A percentile compares a stretch with the other conserved stretches of the same genome.
These are phyloP conservation scores for Pneumocystis wakefieldiae DNA, from an alignment of 1,139 yeast genomes.

Conservation along the genomic window DNA sequence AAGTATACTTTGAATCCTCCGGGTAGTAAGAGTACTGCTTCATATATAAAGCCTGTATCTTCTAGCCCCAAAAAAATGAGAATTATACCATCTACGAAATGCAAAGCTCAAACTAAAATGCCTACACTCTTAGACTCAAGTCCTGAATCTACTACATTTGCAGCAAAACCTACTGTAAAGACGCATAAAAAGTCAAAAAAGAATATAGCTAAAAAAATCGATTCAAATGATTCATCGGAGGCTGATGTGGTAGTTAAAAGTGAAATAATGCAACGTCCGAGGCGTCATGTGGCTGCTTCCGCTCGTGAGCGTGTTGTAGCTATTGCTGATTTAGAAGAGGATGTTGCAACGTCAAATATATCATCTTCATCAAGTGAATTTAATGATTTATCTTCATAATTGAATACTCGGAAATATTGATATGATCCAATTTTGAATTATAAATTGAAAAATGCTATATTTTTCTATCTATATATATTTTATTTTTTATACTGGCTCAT, in stretches of 20 bases:
- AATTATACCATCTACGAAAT: background rate
- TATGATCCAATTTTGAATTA: background rate
- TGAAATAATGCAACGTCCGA: background rate
- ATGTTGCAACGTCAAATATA: background rate
- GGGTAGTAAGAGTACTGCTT: background rate
- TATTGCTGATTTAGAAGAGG: background rate
- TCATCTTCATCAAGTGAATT: background rate
- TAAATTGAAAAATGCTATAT: background rate
- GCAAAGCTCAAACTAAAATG: background rate
- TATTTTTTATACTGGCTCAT: background rate
- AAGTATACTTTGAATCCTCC: constrained; percentile 1
- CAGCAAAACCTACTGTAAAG: background rate
- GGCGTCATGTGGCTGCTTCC: background rate
- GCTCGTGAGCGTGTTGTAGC: background rate
- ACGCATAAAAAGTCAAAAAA: background rate
- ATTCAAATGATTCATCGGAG: background rate
- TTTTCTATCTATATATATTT: background rate
- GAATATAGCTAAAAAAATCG: background rate
- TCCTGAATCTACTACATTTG: background rate
- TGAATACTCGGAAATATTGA: background rate
- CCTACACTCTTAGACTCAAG: background rate
- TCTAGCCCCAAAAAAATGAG: background rate
- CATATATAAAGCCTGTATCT: background rate
- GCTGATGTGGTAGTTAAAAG: background rate
- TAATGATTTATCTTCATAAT: background rate